Base-by-base conservation (phyloP, 2,329 filamentous ascomycete species). In the Aspergillus sclerotialis region DNA sequence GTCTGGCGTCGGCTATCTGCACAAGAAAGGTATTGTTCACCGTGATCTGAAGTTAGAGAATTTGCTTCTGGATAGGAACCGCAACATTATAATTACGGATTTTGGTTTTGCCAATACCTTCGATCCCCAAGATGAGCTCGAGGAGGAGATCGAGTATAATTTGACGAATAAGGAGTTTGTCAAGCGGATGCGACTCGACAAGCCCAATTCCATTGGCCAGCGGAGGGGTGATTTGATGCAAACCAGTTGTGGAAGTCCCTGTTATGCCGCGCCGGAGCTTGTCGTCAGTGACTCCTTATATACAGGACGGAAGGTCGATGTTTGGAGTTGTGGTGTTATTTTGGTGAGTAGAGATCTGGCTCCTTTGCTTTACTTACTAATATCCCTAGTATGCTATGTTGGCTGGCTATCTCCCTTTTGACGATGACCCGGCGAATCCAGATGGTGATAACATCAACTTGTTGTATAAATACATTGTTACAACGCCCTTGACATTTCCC, bases 71-170 rank as follows among this genome's bases (percentile, higher is more conserved):
- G 92, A 98, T 64, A 82, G 90, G 43, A 95, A 98, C 58, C 83
- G 88, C 44, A 98, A 98, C 68, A 96, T 98, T 55, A 98, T 98
- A 65, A 98, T 98, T 56, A 98, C 92, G 11, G 92, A 98, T 65
- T 98, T 98, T 64, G 92, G 92, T 12, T 98, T 98, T 59, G 92
- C 92, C 48, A 98, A 98, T 63, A 96, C 89, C 0, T 98, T 98
- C 56, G 84, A 95, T 55, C 78, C 92, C 0, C 67, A 71, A 23
- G 92, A 98, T 55, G 88, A 95, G 58, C 73, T 98, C 25, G 78
- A 77, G 4, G 87, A 94, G 40, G 89, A 95, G 39, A 84, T 95
- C 46, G 92, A 96, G 62, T 77, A 87, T 52, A 85, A 88, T 44
- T 68, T 98, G 14, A 76, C 78, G 16, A 90, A 94, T 55, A 84